Evolutionary conservation across 2,329 filamentous ascomycete genomes (phyloP), one percentile per base, ranked within the genome.

Genomic region (Paecilomyces sp.): DNA sequence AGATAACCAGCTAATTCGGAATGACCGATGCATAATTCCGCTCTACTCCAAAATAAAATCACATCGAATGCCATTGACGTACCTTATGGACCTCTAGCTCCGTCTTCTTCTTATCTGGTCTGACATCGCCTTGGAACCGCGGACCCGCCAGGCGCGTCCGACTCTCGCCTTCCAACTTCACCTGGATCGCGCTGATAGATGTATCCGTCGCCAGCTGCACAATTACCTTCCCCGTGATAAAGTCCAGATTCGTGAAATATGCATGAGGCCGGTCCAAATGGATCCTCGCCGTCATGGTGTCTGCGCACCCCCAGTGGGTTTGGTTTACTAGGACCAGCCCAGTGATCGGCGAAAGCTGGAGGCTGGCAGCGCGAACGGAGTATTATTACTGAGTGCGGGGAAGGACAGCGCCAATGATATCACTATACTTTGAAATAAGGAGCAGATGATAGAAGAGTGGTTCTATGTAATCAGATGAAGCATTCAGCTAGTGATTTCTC

Each of bases 51-150:
- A 30, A 2, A 53, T 13, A 53, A 41, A 56, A 30, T 22, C 22
- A 56, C 13, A 58, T 36, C 33, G 54, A 33, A 12, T 11, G 31
- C 8, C 8, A 9, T 12, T 57, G 51, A 63, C 72, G 65, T 63
- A 80, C 79, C 73, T 81, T 81, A 63, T 81, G 79, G 22, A 79
- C 71, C 65, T 81, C 79, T 57, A 77, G 65, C 66, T 80, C 77
- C n/a, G 76, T 76, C 59, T 76, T 74, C 66, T 74, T 77, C 69
- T 78, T 79, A n/a, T 80, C 77, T 24, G 75, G 73, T 41, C 75
- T 66, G 36, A 76, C 76, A 73, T 75, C 66, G 58, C 75, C 68
- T 1, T 72, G 74, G 61, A 77, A 62, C 58, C 70, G 75, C 62
- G 70, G 73, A 15, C 73, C 75, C 2, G 73, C 71, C 15, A 81